These are phyloP conservation scores for Suhomyces sp. DNA, from an alignment of 805 yeast species.

Conservation along the genomic window DNA sequence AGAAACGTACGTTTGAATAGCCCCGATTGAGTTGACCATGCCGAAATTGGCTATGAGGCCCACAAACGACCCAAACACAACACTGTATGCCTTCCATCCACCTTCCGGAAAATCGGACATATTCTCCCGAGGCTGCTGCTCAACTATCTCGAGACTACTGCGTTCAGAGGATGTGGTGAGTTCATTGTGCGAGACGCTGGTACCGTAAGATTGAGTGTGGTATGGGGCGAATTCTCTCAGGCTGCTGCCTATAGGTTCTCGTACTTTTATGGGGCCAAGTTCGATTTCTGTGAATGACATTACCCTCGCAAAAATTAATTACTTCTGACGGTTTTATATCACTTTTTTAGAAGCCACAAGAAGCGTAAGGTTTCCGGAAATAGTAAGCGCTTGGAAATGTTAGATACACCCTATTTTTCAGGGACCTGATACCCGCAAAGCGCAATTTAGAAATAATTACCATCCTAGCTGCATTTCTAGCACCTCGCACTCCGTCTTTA, in stretches of 20 bases:
- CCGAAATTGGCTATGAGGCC: slow-evolving; percentile 44
- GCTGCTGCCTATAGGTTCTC: not conserved
- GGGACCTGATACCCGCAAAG: too few relatives aligned
- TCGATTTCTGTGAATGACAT: not conserved
- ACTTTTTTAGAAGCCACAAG: too few relatives aligned
- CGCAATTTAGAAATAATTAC: too few relatives aligned
- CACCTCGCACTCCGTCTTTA: too few relatives aligned
- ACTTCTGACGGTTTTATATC: too few relatives aligned
- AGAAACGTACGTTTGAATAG: slow-evolving; percentile 37
- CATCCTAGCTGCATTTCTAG: too few relatives aligned
- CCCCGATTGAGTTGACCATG: slow-evolving; percentile 35
- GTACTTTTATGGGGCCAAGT: not conserved
- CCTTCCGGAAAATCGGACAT: slow-evolving; percentile 18
- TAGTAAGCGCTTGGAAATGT: too few relatives aligned
- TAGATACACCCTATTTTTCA: too few relatives aligned
- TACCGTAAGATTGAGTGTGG: not conserved
- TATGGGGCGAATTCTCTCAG: not conserved
- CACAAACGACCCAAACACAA: slow-evolving; percentile 31
- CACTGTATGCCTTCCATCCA: slow-evolving; percentile 20
- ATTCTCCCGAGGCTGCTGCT: not conserved
- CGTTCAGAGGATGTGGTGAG: not conserved
- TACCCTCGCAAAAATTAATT: not conserved
- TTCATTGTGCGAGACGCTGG: not conserved
- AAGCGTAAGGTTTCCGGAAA: not conserved
- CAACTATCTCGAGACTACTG: not conserved